Conservation (phyloP, 257 asterid genomes). For the Hygrophila difformis region DNA sequence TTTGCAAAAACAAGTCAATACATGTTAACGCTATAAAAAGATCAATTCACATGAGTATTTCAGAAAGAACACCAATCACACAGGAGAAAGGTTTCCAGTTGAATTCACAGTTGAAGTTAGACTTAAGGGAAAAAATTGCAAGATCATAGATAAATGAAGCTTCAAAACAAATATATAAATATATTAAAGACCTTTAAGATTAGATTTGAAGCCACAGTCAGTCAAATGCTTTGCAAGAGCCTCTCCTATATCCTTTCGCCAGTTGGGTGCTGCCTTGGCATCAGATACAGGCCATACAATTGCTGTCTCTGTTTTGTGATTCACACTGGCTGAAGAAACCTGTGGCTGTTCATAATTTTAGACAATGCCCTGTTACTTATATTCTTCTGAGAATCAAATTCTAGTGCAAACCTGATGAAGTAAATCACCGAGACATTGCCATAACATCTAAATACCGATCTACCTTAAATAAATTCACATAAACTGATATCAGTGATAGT, state of each 20-base stretch:
- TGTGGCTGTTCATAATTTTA: slow-evolving; percentile 60
- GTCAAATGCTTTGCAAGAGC: slow-evolving; percentile 93
- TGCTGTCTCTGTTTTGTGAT: slow-evolving; percentile 93
- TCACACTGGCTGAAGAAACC: slow-evolving; percentile 88
- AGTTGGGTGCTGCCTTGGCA: slow-evolving; percentile 66
- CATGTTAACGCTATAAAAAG: too few relatives aligned
- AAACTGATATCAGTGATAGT: too few relatives aligned
- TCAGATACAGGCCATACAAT: slow-evolving; percentile 85
- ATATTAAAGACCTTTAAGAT: slow-evolving; percentile 58
- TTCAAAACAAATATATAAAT: background rate
- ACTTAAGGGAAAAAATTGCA: slow-evolving; percentile 11
- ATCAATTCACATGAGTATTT: too few relatives aligned
- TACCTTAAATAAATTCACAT: too few relatives aligned
- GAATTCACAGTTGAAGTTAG: background rate
- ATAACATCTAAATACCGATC: too few relatives aligned
- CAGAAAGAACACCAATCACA: too few relatives aligned
- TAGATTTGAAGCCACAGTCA: slow-evolving; percentile 74
- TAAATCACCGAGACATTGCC: too few relatives aligned
- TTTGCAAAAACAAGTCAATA: too few relatives aligned
- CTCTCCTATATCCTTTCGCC: slow-evolving; percentile 85
- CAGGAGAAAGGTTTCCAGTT: too few relatives aligned
- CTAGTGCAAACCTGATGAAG: too few relatives aligned
- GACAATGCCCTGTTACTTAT: too few relatives aligned
- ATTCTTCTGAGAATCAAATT: too few relatives aligned
- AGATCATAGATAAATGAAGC: slow-evolving; percentile 15